Evolutionary conservation across 768 basidiomycete genomes (phyloP), one percentile per base, ranked within the genome.

Genomic region (Rhodotorula diobovata): DNA sequence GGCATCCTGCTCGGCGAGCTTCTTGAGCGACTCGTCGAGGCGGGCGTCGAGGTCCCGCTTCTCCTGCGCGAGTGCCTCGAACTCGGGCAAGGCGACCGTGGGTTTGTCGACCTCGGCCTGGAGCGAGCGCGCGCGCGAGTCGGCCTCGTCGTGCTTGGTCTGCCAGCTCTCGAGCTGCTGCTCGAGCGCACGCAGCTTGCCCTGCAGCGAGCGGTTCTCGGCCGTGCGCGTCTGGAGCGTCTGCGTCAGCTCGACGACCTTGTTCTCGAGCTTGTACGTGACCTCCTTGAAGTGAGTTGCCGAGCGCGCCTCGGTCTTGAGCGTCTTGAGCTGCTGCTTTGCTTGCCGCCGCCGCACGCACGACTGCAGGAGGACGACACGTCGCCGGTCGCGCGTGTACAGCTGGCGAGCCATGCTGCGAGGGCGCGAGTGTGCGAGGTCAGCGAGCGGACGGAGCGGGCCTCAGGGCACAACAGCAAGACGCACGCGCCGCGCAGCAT

Each of bases 211-310:
- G 81, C 91, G 94, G 83, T 90, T 93, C 83, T 99, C 95, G 68
- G 87, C 86, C 5, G 89, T 93, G 58, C 95, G 88, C 78, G 85
- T 88, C 81, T 97, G 96, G 21, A 99, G 85, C 25, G 83, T 87
- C 80, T 99, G 96, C 0, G 96, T 98, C 72, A 99, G 89, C 79
- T 98, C 95, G 68, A 99, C 92, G 55, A 99, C 96, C 82, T 98
- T 99, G 85, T 98, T 99, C 83, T 99, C 96, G 66, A 99, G 85
- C 76, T 87, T 88, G 79, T 98, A 98, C 0, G 95, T 97, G 75
- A 95, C 96, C 82, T 96, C 93, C 83, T 96, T 97, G 87, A 95
- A 97, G 79, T 93, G 96, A 76, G 91, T 90, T 39, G 94, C 94
- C 3, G 96, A 98, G 62, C 93, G 91, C 12, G 96, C 96, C 81